Percentiles rank a stretch among this genome's conserved stretches.
These are phyloP conservation scores for Samsoniella hepiali DNA, from an alignment of 2,329 filamentous ascomycete genomes.

Conservation along the genomic window DNA sequence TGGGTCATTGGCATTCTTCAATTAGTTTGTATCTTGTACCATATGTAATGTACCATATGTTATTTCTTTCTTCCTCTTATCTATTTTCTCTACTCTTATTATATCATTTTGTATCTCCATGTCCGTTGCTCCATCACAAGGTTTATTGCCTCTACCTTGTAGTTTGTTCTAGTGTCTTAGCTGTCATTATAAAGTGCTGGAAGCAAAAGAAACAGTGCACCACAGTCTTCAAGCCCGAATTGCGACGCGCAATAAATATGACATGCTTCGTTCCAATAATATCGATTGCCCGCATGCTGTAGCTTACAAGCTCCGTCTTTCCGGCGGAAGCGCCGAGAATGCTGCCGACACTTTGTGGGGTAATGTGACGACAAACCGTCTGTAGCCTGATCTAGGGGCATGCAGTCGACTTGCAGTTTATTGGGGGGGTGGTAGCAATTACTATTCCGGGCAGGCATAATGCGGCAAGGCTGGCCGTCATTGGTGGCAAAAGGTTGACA, in stretches of 20 bases:
- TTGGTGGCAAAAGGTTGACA: neutral
- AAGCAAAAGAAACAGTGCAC: neutral
- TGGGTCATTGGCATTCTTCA: no score
- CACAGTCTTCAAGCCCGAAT: neutral
- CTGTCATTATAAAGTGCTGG: neutral
- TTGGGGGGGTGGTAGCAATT: neutral
- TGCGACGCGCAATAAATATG: neutral
- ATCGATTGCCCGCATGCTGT: neutral
- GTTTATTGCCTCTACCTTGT: no score
- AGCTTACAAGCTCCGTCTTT: neutral
- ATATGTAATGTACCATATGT: no score
- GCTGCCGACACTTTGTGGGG: slow-evolving; percentile 14
- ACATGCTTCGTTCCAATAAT: neutral
- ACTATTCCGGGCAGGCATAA: neutral
- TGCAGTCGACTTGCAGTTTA: neutral
- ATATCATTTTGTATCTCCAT: no score
- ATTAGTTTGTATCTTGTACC: no score
- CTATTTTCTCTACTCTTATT: no score
- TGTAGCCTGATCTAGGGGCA: neutral
- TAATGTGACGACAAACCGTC: neutral
- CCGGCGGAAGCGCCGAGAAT: slow-evolving; percentile 12
- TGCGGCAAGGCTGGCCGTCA: neutral
- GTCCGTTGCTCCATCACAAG: no score
- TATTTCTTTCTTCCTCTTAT: no score
- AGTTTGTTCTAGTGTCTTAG: no score